Percentiles rank a stretch among this genome's conserved stretches.
Conservation (phyloP, 164 flowering plant species). For the Dillenia suffruticosa region DNA sequence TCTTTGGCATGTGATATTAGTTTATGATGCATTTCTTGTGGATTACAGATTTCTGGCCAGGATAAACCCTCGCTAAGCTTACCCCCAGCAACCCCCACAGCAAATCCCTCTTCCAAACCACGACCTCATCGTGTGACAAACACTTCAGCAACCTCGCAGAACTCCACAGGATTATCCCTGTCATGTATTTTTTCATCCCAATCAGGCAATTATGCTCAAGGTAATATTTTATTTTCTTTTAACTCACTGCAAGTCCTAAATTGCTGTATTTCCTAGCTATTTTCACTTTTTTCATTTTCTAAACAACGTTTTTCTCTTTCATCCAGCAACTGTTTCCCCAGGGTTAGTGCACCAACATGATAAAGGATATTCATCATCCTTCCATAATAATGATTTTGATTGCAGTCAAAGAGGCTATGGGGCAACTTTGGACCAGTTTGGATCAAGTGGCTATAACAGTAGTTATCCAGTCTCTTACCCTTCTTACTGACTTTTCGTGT, state of each 20-base stretch:
- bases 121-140: constrained; percentile 22
- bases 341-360: constrained; percentile 25
- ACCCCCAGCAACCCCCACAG: constrained; percentile 11
- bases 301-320: constrained; percentile 6
- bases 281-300: constrained; percentile 3
- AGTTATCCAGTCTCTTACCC: constrained; percentile 25
- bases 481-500: constrained; percentile 12
- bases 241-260: background rate
- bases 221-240: constrained; percentile 19
- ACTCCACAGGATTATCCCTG: constrained; percentile 12
- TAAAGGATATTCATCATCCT: constrained; percentile 42
- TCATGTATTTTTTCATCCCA: constrained; percentile 24
- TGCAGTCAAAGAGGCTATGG: constrained; percentile 46
- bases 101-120: constrained; percentile 23
- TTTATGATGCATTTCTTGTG: constrained; percentile 12
- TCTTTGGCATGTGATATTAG: background rate
- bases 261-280: background rate
- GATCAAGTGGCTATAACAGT: constrained; percentile 39
- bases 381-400: constrained; percentile 30
- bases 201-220: constrained; percentile 24
- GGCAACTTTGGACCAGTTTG: constrained; percentile 35
- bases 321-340: constrained; percentile 38
- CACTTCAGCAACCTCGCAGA: constrained; percentile 24
- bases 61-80: constrained; percentile 44
- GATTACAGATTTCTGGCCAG: constrained; percentile 70